Conservation (phyloP, 2,329 filamentous ascomycete genomes). For the Lachnellula hyalina region DNA sequence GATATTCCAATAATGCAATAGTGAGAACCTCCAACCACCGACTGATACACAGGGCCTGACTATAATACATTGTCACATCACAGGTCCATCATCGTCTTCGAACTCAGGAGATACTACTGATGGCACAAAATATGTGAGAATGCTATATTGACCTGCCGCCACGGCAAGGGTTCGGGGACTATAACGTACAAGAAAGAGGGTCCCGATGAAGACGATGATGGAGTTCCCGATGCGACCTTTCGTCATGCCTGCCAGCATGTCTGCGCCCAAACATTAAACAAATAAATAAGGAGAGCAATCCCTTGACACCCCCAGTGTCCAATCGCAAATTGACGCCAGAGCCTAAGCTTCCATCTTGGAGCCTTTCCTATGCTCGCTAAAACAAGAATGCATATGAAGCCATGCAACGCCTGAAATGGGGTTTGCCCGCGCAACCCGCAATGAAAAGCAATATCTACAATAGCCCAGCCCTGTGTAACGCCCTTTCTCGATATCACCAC, state of each 20-base stretch:
- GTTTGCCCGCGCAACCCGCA: conserved; percentile 28
- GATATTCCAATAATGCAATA: not conserved
- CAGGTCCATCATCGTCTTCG: conserved; percentile 59
- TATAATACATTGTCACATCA: conserved; percentile 41
- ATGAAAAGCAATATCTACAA: conserved; percentile 32
- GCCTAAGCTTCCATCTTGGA: conserved; percentile 33
- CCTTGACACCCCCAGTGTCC: conserved; percentile 26
- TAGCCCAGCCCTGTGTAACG: conserved; percentile 21
- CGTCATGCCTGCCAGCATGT: conserved; percentile 21
- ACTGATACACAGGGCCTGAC: conserved; percentile 15
- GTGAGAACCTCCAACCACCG: conserved; percentile 37
- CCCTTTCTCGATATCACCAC: conserved; percentile 47
- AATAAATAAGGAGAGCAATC: conserved; percentile 24
- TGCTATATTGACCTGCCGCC: conserved; percentile 46
- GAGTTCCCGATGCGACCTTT: conserved; percentile 49
- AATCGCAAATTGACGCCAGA: conserved; percentile 29
- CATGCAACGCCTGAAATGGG: conserved; percentile 27
- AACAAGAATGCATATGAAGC: conserved; percentile 35
- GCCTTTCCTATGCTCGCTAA: conserved; percentile 43
- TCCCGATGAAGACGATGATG: conserved; percentile 64
- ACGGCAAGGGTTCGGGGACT: conserved; percentile 36
- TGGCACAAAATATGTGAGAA: conserved; percentile 37
- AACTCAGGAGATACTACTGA: conserved; percentile 31
- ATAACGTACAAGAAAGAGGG: conserved; percentile 61
- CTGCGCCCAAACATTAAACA: conserved; percentile 20